Base-by-base conservation (phyloP, 2,329 filamentous ascomycete genomes). In the Alternaria solani region DNA sequence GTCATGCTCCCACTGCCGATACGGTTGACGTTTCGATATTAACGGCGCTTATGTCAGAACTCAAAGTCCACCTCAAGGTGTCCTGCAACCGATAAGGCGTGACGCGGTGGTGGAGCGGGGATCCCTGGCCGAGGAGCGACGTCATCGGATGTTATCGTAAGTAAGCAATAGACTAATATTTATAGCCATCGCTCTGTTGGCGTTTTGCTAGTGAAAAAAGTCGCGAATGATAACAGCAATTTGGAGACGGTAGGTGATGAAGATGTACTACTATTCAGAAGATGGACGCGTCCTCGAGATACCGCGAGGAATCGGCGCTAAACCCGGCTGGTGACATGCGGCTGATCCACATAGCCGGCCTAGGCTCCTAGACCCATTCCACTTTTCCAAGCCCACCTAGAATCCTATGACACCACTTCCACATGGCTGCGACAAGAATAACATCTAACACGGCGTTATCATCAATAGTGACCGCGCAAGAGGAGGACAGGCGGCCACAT, bases 271-370 rank as follows among this genome's bases (percentile, higher is more conserved):
- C 14, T 1, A 6, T 7, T 4, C 20, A 9, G 2, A 6, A 11
- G 23, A 8, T 48, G 30, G 12, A 41, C 25, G 12, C n/a, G n/a
- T 39, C n/a, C n/a, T 18, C n/a, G 5, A 7, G 41, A 18, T 26
- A 9, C 44, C 39, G 38, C 39, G 16, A 16, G 25, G 23, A 23
- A 51, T 39, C 44, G 18, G 32, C 52, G 57, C 57, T 51, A 60
- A 28, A 39, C 42, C 5, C 46, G 46, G 39, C 41, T 23, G 43
- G 56, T 26, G 51, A 9, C 43, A 23, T 39, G 39, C 43, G 53
- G 44, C 32, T 25, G 57, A 60, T 55, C 52, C 57, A 60, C 57
- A 41, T 23, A 26, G 53, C 30, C 16, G 36, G 57, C 16, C 46
- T 44, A 47, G 53, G 46, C 32, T 28, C 46, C 44, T 39, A 32